Conservation (phyloP, 2,329 filamentous ascomycete species). For the Orbilia javanica region DNA sequence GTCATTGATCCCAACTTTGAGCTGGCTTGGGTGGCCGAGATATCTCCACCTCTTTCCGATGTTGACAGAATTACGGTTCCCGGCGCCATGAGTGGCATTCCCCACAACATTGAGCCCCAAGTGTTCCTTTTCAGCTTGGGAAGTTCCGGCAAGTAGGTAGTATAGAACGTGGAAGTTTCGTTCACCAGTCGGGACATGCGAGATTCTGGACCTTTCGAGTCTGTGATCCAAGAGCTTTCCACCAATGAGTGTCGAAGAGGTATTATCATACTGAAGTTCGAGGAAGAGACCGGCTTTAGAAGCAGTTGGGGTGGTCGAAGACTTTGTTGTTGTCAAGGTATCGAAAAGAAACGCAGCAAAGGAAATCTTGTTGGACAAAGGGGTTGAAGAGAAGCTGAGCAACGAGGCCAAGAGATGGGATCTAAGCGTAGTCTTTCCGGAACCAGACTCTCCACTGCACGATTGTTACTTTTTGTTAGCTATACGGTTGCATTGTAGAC, state of each 20-base stretch:
- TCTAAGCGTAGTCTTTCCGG: constrained; percentile 94
- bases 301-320: constrained; percentile 91
- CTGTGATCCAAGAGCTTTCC: constrained; percentile 95
- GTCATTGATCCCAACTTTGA: constrained; percentile 97
- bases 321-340: constrained; percentile 95
- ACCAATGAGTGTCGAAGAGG: constrained; percentile 88
- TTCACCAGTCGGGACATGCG: constrained; percentile 92
- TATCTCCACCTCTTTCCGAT: constrained; percentile 93
- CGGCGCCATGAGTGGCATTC: constrained; percentile 66
- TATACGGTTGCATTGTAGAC: not conserved
- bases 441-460: constrained; percentile 88
- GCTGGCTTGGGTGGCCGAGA: constrained; percentile 92
- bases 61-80: constrained; percentile 70
- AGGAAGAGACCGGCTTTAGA: constrained; percentile 96
- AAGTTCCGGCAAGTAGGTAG: constrained; percentile 93
- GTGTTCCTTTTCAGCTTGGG: constrained; percentile 88
- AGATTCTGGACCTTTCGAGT: constrained; percentile 89
- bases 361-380: constrained; percentile 91
- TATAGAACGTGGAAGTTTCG: constrained; percentile 97
- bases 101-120: constrained; percentile 75
- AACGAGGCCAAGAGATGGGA: constrained; percentile 88
- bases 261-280: constrained; percentile 95
- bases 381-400: constrained; percentile 89
- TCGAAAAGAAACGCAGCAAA: constrained; percentile 96
- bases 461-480: constrained; percentile 22